Evolutionary conservation across 169 alveolate genomes (phyloP).

Genomic region (Eimeria maxima): DNA sequence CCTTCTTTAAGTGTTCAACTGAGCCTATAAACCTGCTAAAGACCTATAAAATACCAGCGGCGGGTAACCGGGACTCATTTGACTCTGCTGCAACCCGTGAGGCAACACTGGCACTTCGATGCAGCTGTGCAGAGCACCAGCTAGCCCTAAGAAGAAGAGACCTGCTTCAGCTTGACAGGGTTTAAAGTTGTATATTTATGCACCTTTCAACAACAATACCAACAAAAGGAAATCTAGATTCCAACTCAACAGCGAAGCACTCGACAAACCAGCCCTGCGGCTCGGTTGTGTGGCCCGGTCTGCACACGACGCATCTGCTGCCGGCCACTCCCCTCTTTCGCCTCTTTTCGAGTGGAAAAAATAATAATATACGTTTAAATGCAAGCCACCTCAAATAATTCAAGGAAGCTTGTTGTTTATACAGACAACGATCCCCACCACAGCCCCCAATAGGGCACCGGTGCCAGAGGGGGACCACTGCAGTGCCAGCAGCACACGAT

Average conservation of each 20-base stretch:
- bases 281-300: constrained; percentile 19
- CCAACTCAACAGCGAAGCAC: background rate
- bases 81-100: background rate
- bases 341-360: background rate
- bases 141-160: constrained; percentile 26
- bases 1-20: background rate
- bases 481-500: constrained; percentile 3
- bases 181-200: background rate
- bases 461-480: constrained; percentile 29
- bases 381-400: background rate
- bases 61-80: background rate
- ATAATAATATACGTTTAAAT: background rate
- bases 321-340: background rate
- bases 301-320: background rate
- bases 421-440: background rate
- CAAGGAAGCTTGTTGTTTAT: background rate
- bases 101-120: constrained; percentile 5
- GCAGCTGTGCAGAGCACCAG: constrained; percentile 25
- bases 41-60: background rate
- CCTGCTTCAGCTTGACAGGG: background rate
- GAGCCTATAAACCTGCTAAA: background rate
- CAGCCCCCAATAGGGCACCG: background rate
- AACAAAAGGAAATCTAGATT: background rate
- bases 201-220: constrained; percentile 25
- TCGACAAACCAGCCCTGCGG: background rate